phyloP scores from a whole-genome alignment of 2,329 filamentous ascomycete genomes.

The Atkinsonella hypoxylon region DNA sequence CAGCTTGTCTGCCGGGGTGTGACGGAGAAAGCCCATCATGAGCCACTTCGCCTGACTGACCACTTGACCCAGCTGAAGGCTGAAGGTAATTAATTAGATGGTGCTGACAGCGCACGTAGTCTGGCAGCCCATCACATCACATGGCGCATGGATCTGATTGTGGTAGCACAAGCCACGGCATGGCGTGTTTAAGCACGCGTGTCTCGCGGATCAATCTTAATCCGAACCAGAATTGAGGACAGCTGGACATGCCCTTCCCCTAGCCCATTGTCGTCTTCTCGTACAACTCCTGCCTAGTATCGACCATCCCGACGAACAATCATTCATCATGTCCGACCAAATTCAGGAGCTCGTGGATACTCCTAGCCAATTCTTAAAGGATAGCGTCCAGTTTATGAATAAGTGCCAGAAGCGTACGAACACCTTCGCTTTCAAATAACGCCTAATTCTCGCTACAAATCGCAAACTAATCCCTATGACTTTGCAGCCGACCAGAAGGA shows the following conservation, averaged over 20 bases:
- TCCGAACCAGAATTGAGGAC: slow-evolving; percentile 7
- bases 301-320: background rate
- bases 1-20: background rate
- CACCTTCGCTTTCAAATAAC: background rate
- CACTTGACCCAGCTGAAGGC: background rate
- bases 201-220: slow-evolving; percentile 3
- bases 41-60: background rate
- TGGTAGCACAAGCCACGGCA: background rate
- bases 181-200: too few species aligned
- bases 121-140: background rate
- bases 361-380: slow-evolving; percentile 51
- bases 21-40: background rate
- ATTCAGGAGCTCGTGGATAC: slow-evolving; percentile 60
- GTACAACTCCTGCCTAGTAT: background rate
- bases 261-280: background rate
- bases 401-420: slow-evolving; percentile 49
- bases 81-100: background rate
- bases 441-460: background rate
- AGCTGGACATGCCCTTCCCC: slow-evolving; percentile 3
- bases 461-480: background rate
- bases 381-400: slow-evolving; percentile 50
- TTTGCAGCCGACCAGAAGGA: slow-evolving; percentile 28
- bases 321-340: slow-evolving; percentile 48
- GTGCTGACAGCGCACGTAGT: background rate
- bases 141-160: background rate